phyloP scores from a whole-genome alignment of 2,329 filamentous ascomycete genomes.

The Zalaria sp. region DNA sequence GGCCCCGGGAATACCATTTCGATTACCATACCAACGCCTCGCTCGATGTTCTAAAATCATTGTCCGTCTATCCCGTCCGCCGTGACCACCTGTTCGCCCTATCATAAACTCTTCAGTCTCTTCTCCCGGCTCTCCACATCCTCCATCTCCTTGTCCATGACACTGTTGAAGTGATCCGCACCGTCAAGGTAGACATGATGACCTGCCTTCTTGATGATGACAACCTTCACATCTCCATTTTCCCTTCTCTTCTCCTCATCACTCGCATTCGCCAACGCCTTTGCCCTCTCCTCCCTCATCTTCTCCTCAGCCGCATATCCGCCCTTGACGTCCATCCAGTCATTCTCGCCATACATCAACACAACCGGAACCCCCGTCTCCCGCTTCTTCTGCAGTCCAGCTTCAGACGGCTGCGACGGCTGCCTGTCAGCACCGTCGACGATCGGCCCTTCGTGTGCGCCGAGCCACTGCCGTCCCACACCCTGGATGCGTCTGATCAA shows the following conservation, averaged over 20 bases:
- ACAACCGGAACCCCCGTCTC: constrained; percentile 68
- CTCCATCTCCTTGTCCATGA: constrained; percentile 52
- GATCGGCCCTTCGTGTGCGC: constrained; percentile 13
- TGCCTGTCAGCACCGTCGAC: constrained; percentile 12
- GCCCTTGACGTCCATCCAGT: constrained; percentile 96
- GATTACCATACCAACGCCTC: no score
- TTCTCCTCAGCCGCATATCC: constrained; percentile 69
- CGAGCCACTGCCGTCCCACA: constrained; percentile 59
- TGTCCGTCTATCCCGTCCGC: no score
- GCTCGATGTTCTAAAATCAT: no score
- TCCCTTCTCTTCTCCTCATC: constrained; percentile 57
- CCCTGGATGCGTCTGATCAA: constrained; percentile 76
- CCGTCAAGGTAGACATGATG: constrained; percentile 63
- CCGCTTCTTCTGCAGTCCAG: constrained; percentile 15
- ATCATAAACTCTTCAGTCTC: constrained; percentile 8
- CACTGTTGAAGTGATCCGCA: constrained; percentile 53
- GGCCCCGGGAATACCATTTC: no score
- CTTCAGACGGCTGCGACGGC: constrained; percentile 4
- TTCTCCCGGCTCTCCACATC: constrained; percentile 36
- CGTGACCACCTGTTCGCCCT: no score
- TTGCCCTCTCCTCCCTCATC: constrained; percentile 52
- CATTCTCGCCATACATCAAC: constrained; percentile 92
- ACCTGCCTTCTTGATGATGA: constrained; percentile 58
- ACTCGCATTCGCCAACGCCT: constrained; percentile 46
- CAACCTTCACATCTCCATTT: constrained; percentile 68